Evolutionary conservation across 2,329 filamentous ascomycete genomes (phyloP), one percentile per base, ranked within the genome.

Genomic region (Emmonsia crescens): DNA sequence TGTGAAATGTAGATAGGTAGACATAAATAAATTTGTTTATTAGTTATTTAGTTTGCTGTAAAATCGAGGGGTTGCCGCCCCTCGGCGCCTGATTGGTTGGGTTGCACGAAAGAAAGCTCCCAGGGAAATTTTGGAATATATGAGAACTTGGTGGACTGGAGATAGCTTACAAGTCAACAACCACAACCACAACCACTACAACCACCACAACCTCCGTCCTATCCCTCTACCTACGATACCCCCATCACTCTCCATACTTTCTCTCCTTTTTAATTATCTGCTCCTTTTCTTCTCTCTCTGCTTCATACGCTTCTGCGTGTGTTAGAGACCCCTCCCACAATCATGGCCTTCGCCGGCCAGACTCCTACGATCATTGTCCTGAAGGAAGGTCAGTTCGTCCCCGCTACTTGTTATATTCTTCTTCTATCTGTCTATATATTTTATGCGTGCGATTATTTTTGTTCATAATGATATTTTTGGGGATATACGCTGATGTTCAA

Each of bases 291-390:
- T n/a, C 36, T 31, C 40, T 5, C 24, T 9, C 42, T 44, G 24
- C 19, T 55, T 2, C 1, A 29, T 55, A 14, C 49, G 21, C 33
- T 60, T 57, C 46, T 48, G 21, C 46, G 46, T 57, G 40, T 44
- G 38, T 59, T 60, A 61, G 14, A 19, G 14, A 19, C 44, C 42
- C 46, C 44, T 60, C 65, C 68, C 67, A 65, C 71, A 71, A 81
- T 64, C 69, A 96, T 96, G 92, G 95, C 92, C 76, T 96, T 96
- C 81, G 91, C 91, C 80, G 92, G 92, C 75, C 93, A 96, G 79
- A 94, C 93, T 75, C 93, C 93, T 76, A 96, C 93, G 71, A 96
- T 96, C 76, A 91, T 97, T 78, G 92, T 97, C 81, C 85, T 97
- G 74, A 95, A 94, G 82, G 93, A 96, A 83, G 92, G 92, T 95